Evolutionary conservation across 2,329 filamentous ascomycete genomes (phyloP).

Genomic region (Diaporthe caulivora): DNA sequence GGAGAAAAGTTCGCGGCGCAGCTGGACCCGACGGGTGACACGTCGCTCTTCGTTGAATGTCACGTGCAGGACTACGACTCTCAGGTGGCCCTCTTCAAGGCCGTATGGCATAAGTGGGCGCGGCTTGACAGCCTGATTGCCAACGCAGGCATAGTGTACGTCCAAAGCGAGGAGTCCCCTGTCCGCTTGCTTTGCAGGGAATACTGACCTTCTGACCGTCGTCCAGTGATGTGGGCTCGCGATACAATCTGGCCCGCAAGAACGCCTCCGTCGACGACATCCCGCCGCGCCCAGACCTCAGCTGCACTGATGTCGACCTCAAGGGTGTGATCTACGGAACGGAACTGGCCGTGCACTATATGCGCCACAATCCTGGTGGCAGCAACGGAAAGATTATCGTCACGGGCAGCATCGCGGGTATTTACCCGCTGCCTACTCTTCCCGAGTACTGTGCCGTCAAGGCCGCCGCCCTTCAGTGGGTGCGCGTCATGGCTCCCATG

Average conservation of each 20-base stretch:
- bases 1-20: not conserved
- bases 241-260: constrained; percentile 1
- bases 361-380: constrained; percentile 36
- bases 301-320: constrained; percentile 45
- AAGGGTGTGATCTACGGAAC: constrained; percentile 35
- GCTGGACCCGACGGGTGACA: not conserved
- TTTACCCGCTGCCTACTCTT: not conserved
- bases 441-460: constrained; percentile 17
- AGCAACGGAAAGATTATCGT: not conserved
- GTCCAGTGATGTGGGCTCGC: not conserved
- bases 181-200: no score
- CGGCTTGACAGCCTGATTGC: not conserved
- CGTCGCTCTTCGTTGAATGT: not conserved
- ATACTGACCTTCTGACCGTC: not conserved
- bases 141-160: constrained; percentile 14
- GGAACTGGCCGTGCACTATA: constrained; percentile 39
- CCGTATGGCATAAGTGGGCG: constrained; percentile 10
- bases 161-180: not conserved
- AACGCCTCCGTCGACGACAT: not conserved
- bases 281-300: constrained; percentile 15
- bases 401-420: constrained; percentile 6
- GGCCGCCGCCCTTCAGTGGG: constrained; percentile 5
- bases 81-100: not conserved
- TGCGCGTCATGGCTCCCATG: constrained; percentile 15
- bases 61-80: not conserved